These are phyloP conservation scores for Sanghuangporus weigelae DNA, from an alignment of 1,284 basidiomycete genomes.

Conservation along the genomic window DNA sequence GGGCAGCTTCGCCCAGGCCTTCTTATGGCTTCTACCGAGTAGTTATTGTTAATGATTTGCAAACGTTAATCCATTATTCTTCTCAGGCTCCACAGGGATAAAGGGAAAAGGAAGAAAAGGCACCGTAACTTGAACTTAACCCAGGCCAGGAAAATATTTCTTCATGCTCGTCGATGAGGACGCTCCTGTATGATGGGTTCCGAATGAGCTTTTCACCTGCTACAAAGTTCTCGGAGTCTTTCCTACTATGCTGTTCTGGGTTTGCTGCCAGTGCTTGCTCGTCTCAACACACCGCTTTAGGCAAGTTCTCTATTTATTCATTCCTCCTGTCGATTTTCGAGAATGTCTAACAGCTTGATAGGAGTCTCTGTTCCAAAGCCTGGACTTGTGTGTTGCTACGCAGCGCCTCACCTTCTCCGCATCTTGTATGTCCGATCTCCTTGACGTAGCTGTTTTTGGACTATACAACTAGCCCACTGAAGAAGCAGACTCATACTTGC, in stretches of 20 bases:
- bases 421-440: constrained; percentile 1
- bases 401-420: constrained; percentile 5
- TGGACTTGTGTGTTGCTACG: constrained; percentile 12
- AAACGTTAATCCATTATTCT: neutral
- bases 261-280: neutral
- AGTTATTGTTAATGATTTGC: neutral
- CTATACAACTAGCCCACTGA: constrained; percentile 8
- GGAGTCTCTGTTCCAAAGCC: constrained; percentile 2
- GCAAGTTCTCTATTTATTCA: constrained; percentile 2
- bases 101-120: neutral
- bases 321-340: neutral
- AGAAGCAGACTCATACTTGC: neutral
- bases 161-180: neutral
- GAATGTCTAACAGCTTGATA: constrained; percentile 4
- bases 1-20: neutral
- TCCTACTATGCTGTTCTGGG: neutral
- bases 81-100: neutral
- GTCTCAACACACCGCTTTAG: neutral
- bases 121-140: no score
- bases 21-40: neutral
- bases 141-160: neutral
- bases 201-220: neutral
- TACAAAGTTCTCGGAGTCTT: neutral
- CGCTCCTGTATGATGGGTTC: neutral
- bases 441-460: constrained; percentile 10